Base-by-base conservation (phyloP, 352 stramenopile genomes). In the Phytophthora melonis region DNA sequence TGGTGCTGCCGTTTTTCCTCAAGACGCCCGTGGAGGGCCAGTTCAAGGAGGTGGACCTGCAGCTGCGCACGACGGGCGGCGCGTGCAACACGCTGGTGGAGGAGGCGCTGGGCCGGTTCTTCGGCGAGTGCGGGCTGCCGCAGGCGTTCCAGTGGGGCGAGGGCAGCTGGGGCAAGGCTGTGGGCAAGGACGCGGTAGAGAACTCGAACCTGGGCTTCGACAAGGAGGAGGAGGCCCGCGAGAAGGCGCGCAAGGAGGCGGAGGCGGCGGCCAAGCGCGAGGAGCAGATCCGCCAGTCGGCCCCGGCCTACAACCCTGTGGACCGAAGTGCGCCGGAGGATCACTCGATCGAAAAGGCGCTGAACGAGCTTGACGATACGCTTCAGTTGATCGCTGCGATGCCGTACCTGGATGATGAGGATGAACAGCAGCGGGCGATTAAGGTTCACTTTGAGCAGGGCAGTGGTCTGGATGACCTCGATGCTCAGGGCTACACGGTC, bases 61-160 rank as follows among this genome's bases (percentile, higher is more conserved):
- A 80, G 61, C 69, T 93, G 66, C 84, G 86, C 56, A 93, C 83
- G 69, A 92, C 87, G 7, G 87, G 87, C 23, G 87, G 87, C 25
- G 85, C 85, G n/a, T 93, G 87, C 75, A 91, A 90, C 80, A 92
- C 84, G 58, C 72, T 93, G 32, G 85, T 93, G 74, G 87, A 93
- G 63, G 86, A 91, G 59, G 84, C 86, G 47, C 75, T 93, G 19
- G 85, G 87, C 25, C 77, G 79, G 32, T 93, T 93, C 72, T 93
- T 93, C 65, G 80, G 74, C 10, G 78, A 92, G 14, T 93, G 87
- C 45, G 84, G 84, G 1, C 83, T 91, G 36, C 82, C 84, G 1
- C 72, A 76, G 16, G 78, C 84, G 34, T 93, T 93, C 67, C 77
- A 88, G 58, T 93, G 87, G 87, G 87, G 80, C 47, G 83, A 93